phyloP scores from a whole-genome alignment of 441 rosid genomes.

The Croton laevigatus region DNA sequence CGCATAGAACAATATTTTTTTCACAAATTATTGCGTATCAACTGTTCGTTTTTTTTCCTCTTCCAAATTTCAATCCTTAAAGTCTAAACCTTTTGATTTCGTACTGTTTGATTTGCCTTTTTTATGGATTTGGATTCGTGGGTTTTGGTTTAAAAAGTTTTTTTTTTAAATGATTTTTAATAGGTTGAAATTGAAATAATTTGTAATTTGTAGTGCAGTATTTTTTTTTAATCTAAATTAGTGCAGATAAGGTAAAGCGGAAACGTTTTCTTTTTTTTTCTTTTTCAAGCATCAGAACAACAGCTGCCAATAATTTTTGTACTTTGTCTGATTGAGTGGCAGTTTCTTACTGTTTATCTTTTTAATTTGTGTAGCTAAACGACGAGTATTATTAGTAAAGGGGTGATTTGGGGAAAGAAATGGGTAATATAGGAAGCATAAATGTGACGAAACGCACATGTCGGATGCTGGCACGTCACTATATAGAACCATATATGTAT shows the following conservation, averaged over 20 bases:
- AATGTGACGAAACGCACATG: background rate
- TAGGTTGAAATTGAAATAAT: too few species aligned
- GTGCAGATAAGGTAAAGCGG: background rate
- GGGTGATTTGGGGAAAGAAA: background rate
- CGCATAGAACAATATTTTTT: background rate
- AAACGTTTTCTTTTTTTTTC: too few species aligned
- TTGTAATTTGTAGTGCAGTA: too few species aligned
- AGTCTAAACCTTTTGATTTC: background rate
- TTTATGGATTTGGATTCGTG: background rate
- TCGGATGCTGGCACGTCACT: background rate
- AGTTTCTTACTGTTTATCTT: too few species aligned
- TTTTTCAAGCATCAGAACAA: too few species aligned
- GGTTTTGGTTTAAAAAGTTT: too few species aligned
- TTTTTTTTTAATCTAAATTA: too few species aligned
- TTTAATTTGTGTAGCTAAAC: too few species aligned
- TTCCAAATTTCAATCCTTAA: background rate
- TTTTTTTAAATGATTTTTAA: background rate
- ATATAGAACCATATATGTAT: background rate
- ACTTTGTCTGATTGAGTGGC: too few species aligned
- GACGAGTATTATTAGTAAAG: too few species aligned
- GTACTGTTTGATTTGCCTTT: background rate
- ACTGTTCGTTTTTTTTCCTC: conserved; percentile 1
- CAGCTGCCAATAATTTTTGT: too few species aligned
- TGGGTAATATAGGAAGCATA: background rate
- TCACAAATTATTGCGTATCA: background rate